phyloP scores from a whole-genome alignment of 352 stramenopile genomes.

The Pythium dissimile region DNA sequence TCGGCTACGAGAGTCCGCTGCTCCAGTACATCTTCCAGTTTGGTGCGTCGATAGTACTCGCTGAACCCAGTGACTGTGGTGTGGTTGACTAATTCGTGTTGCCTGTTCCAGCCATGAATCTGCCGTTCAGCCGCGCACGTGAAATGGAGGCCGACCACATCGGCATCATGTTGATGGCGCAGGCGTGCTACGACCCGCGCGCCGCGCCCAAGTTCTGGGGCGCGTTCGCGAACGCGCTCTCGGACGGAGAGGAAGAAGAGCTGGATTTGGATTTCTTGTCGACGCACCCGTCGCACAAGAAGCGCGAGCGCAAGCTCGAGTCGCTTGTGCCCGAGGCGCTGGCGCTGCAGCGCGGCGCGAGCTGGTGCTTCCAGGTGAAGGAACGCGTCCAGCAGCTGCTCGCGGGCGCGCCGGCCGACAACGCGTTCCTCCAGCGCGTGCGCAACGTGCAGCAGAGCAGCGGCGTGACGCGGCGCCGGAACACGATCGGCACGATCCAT shows the following conservation, averaged over 20 bases:
- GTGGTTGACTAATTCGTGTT: not conserved
- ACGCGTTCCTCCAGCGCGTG: conserved; percentile 39
- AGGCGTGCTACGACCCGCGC: conserved; percentile 63
- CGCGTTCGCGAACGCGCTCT: conserved; percentile 35
- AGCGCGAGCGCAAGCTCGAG: conserved; percentile 45
- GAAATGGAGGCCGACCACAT: conserved; percentile 72
- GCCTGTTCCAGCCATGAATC: conserved; percentile 34
- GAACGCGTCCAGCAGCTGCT: conserved; percentile 51
- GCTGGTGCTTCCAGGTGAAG: conserved; percentile 57
- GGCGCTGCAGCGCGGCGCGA: conserved; percentile 36
- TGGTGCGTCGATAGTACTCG: conserved; percentile 14
- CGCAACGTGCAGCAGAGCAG: conserved; percentile 20
- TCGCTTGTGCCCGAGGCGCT: conserved; percentile 40
- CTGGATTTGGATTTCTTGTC: conserved; percentile 59
- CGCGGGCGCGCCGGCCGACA: conserved; percentile 23
- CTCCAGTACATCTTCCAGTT: conserved; percentile 65
- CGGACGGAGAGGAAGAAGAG: conserved; percentile 24
- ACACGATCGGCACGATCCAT: conserved; percentile 51
- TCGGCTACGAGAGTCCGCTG: conserved; percentile 57
- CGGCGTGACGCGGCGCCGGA: conserved; percentile 20
- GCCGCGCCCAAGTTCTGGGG: conserved; percentile 47
- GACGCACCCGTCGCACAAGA: conserved; percentile 62
- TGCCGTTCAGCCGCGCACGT: conserved; percentile 61
- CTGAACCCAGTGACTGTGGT: not conserved
- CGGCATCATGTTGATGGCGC: conserved; percentile 73